Evolutionary conservation across 2,329 filamentous ascomycete genomes (phyloP), one percentile per base, ranked within the genome.

Genomic region (Fusarium verticillioides): DNA sequence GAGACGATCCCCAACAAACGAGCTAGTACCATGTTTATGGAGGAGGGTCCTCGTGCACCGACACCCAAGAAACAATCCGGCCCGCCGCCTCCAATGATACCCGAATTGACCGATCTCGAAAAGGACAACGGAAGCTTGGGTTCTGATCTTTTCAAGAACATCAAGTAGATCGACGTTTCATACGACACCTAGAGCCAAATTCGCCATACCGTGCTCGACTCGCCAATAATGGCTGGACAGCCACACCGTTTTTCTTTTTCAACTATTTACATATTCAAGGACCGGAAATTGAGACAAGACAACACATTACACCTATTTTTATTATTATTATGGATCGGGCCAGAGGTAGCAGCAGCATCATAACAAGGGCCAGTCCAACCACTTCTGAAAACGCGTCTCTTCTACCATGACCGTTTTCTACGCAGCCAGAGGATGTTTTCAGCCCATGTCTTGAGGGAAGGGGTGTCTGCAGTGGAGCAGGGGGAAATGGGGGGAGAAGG

Each of bases 41-140:
- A 86, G 50, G 81, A 84, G 52, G 60, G 78, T 32, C 66, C 79
- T 56, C 69, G 69, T 15, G 61, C 75, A 34, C 73, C 80, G 60
- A 76, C 78, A 44, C 61, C 72, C 54, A 76, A 78, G 76, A 85
- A 84, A 69, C 79, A 83, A 10, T 71, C 79, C 40, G 86, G 86
- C 16, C 88, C 88, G 13, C 89, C 88, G 63, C 87, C 89, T 42
- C 89, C 89, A 30, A 90, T 87, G 87, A 90, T 91, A 57, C 89
- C 89, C 26, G 88, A 90, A 77, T 82, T 90, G 56, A 84, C 81
- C 75, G 84, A 86, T 54, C 82, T 90, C 62, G 84, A 88, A 75
- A 84, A 86, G 63, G 83, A 88, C 46, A 83, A 84, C 11, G 84
- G 82, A 47, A 82, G 81, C 62, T 81, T 88, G 37, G 87, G 87